These are phyloP conservation scores for Colletotrichum liaoningense DNA, from an alignment of 2,329 filamentous ascomycete species.

Conservation along the genomic window DNA sequence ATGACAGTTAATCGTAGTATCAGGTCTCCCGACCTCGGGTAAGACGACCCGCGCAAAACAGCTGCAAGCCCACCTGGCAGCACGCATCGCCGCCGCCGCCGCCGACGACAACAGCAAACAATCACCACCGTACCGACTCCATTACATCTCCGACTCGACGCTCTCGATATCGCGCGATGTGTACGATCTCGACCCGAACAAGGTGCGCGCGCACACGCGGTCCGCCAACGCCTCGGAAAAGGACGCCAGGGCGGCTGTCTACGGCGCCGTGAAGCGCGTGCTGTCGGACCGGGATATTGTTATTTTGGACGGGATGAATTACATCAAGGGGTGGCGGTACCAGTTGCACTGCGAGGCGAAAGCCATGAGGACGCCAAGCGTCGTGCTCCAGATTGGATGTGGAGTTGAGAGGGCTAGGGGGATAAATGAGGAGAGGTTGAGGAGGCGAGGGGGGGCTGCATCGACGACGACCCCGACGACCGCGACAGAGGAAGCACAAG, in stretches of 20 bases:
- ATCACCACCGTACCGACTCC: slow-evolving; percentile 68
- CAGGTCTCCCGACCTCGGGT: slow-evolving; percentile 75
- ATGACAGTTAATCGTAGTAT: slow-evolving; percentile 75
- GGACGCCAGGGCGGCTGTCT: slow-evolving; percentile 80
- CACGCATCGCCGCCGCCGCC: slow-evolving; percentile 58
- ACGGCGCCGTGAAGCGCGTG: slow-evolving; percentile 82
- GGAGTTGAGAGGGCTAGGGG: slow-evolving; percentile 60
- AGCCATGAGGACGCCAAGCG: slow-evolving; percentile 79
- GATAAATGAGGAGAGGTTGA: slow-evolving; percentile 71
- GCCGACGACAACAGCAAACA: not conserved
- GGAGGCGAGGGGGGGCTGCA: slow-evolving; percentile 39
- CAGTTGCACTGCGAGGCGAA: slow-evolving; percentile 89
- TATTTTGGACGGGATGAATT: slow-evolving; percentile 83
- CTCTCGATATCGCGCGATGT: slow-evolving; percentile 77
- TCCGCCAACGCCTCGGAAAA: slow-evolving; percentile 83
- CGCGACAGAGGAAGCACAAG: slow-evolving; percentile 12
- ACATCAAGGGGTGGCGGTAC: slow-evolving; percentile 92
- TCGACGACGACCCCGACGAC: not conserved
- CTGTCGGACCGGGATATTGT: slow-evolving; percentile 80
- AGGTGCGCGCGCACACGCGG: slow-evolving; percentile 68
- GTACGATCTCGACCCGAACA: slow-evolving; percentile 71
- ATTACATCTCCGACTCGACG: slow-evolving; percentile 79
- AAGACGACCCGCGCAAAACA: slow-evolving; percentile 76
- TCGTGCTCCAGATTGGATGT: slow-evolving; percentile 76
- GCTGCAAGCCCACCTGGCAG: slow-evolving; percentile 72